Evolutionary conservation across 306 rosid species (phyloP).

Genomic region (Castanea mollissima): DNA sequence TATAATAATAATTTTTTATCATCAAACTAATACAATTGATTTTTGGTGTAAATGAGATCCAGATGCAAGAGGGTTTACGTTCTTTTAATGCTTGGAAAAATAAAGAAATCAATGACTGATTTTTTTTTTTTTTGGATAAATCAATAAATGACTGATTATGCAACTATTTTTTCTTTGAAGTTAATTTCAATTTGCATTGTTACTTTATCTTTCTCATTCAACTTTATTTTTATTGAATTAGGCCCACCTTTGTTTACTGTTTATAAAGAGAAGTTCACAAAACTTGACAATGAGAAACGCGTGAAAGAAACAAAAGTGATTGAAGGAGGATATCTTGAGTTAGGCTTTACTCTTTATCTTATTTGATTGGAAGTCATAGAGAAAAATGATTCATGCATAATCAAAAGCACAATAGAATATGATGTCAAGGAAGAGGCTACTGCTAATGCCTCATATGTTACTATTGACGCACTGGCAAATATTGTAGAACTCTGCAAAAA

Average conservation of each 20-base stretch:
- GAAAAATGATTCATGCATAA: slow-evolving; percentile 14
- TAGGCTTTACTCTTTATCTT: slow-evolving; percentile 24
- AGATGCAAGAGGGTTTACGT: too few relatives aligned
- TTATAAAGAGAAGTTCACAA: slow-evolving; percentile 31
- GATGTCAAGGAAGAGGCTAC: slow-evolving; percentile 40
- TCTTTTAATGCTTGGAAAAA: too few relatives aligned
- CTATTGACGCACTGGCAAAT: slow-evolving; percentile 11
- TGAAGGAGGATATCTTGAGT: slow-evolving; percentile 39
- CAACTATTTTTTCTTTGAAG: neutral
- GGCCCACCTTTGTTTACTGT: neutral
- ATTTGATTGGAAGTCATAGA: slow-evolving; percentile 30
- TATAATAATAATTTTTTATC: too few relatives aligned
- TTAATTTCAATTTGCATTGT: neutral
- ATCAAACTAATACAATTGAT: too few relatives aligned
- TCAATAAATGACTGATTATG: too few relatives aligned
- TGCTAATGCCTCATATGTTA: slow-evolving; percentile 23
- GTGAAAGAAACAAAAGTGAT: slow-evolving; percentile 30
- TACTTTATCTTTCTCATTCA: neutral
- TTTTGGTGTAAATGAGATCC: too few relatives aligned
- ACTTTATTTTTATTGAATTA: neutral
- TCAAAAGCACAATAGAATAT: slow-evolving; percentile 28
- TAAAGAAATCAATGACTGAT: too few relatives aligned
- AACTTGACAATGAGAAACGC: slow-evolving; percentile 25
- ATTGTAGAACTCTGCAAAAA: slow-evolving; percentile 9
- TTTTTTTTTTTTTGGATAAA: too few relatives aligned